Percentiles rank a stretch among this genome's conserved stretches.
These are phyloP conservation scores for Collybiopsis luxurians DNA, from an alignment of 768 basidiomycete species.

Conservation along the genomic window DNA sequence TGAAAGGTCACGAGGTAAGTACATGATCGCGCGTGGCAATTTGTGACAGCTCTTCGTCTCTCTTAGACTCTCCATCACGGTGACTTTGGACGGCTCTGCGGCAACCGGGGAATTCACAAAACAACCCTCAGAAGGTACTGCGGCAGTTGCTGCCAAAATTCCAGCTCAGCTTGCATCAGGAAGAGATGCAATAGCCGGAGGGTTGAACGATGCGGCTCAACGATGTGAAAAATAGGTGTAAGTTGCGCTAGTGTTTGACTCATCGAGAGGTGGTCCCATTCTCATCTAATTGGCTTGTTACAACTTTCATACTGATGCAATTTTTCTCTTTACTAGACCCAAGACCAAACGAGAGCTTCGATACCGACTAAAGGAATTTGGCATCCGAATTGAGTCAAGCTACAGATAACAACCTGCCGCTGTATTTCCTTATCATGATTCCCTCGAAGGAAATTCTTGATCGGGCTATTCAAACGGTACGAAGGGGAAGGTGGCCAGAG, in stretches of 20 bases:
- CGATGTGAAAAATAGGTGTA: slow-evolving; percentile 90
- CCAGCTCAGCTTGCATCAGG: too few relatives aligned
- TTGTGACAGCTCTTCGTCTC: too few relatives aligned
- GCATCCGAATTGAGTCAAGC: slow-evolving; percentile 94
- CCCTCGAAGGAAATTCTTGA: slow-evolving; percentile 62
- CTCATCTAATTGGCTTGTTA: neutral
- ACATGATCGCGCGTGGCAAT: too few relatives aligned
- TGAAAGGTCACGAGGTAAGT: too few relatives aligned
- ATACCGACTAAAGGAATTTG: slow-evolving; percentile 91
- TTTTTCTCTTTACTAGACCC: too few relatives aligned
- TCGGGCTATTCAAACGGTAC: slow-evolving; percentile 64
- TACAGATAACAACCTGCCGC: slow-evolving; percentile 87
- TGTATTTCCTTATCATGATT: slow-evolving; percentile 93
- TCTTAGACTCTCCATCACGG: too few relatives aligned
- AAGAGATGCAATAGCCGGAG: too few relatives aligned
- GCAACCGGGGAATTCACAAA: slow-evolving; percentile 51
- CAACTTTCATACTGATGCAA: too few relatives aligned
- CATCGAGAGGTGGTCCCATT: slow-evolving; percentile 73
- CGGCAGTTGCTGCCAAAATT: slow-evolving; percentile 92
- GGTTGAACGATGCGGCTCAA: too few relatives aligned
- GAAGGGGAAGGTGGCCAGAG: slow-evolving; percentile 83
- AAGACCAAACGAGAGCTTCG: slow-evolving; percentile 91
- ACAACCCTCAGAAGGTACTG: slow-evolving; percentile 67
- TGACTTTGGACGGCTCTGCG: too few relatives aligned
- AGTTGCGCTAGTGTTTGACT: slow-evolving; percentile 90